Evolutionary conservation across 192 early-diverging fungal species (phyloP), one percentile per base, ranked within the genome.

Genomic region (Backusella macrospora): DNA sequence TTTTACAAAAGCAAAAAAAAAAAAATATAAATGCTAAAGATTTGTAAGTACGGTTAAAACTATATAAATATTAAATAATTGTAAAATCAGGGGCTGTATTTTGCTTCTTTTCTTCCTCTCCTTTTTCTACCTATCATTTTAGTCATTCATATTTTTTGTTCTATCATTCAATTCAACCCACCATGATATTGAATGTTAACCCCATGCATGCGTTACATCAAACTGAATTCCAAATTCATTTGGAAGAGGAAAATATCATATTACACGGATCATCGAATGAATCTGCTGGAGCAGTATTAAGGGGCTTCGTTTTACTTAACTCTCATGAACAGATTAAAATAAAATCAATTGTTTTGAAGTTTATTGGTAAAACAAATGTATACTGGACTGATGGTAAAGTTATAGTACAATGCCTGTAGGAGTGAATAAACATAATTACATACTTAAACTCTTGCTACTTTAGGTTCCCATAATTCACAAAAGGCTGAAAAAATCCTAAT

Each of bases 331-430:
- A 79, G 2, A 86, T 81, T 14, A 84, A 83, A 23, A 76, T 89
- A 39, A 85, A 82, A 16, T 80, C 83, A 4, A 81, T 91, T 38
- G 71, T 55, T 52, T 73, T 91, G 6, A 75, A 62, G 23, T 86
- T 91, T 62, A 77, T 52, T 40, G 89, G 90, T 16, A 86, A 81
- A 47, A 76, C 85, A 10, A 85, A 88, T 45, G 81, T 88, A 1
- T 75, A 64, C 52, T 84, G 86, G 73, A 76, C 59, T 44, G 85
- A 89, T 70, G 79, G 76, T 77, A 44, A 82, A 59, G 5, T 59
- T 12, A 7, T 59, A 59, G 8, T 59, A 12, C 26, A 59, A 59
- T 59, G 16, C 18, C 26, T 26, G 52, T 26, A 3, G 13, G 52
- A 18, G 7, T 59, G 52, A 18, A 59, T 26, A 26, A 59, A 59